Percentiles rank a stretch among this genome's conserved stretches.
phyloP scores from a whole-genome alignment of 2,329 filamentous ascomycete genomes.

The Thermomyces lanuginosus region DNA sequence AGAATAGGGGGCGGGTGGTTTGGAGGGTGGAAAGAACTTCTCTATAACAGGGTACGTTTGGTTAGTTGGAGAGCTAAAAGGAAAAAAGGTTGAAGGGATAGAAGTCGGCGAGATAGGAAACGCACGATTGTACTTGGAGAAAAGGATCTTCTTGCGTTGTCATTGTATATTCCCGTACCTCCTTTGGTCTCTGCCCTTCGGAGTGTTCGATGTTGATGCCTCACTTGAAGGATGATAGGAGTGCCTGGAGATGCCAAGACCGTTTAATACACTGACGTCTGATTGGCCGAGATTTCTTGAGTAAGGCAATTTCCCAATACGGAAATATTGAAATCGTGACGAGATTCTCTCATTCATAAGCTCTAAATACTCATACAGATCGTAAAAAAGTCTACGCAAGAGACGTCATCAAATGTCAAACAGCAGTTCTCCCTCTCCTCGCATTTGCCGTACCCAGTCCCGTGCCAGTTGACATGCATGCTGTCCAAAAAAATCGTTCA shows the following conservation, averaged over 20 bases:
- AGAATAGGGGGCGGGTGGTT: conserved; percentile 70
- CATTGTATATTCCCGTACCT: not conserved
- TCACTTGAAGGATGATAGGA: too few species aligned
- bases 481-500: conserved; percentile 14
- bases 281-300: too few species aligned
- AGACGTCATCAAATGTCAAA: conserved; percentile 3
- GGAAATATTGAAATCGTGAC: too few species aligned
- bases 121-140: conserved; percentile 33
- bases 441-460: conserved; percentile 15
- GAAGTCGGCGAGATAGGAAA: conserved; percentile 3
- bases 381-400: too few species aligned
- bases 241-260: too few species aligned
- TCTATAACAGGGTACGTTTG: too few species aligned
- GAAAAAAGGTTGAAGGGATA: conserved; percentile 2
- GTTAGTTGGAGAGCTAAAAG: conserved; percentile 4
- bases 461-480: conserved; percentile 13
- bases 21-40: conserved; percentile 76
- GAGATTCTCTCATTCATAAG: too few species aligned
- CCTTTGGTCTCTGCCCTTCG: not conserved
- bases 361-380: too few species aligned
- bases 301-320: too few species aligned
- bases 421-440: conserved; percentile 12
- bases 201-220: not conserved
- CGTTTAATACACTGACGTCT: too few species aligned
- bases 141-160: conserved; percentile 24